A percentile compares a stretch with the other conserved stretches of the same genome.
These are phyloP conservation scores for Silene conica DNA, from an alignment of 148 eudicot genomes.

Conservation along the genomic window DNA sequence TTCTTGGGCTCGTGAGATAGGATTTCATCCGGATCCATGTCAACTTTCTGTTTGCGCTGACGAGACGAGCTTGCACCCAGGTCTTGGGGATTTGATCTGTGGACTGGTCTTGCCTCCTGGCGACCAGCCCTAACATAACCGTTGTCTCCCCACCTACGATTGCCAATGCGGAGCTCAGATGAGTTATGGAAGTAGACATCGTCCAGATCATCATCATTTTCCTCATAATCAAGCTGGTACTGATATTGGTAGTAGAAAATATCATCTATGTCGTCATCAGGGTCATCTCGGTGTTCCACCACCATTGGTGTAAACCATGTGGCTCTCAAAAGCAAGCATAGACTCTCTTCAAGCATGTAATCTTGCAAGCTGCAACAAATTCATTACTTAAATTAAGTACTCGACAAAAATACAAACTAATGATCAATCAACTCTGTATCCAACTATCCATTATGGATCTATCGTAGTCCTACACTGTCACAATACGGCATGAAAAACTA, in stretches of 20 bases:
- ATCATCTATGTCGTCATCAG: conserved; percentile 44
- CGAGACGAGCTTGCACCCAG: conserved; percentile 55
- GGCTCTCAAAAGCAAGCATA: conserved; percentile 75
- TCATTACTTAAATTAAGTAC: conserved; percentile 2
- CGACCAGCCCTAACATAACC: conserved; percentile 73
- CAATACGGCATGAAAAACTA: too few relatives aligned
- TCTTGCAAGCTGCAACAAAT: conserved; percentile 63
- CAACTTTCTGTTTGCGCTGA: conserved; percentile 52
- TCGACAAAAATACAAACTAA: background rate
- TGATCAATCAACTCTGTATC: background rate
- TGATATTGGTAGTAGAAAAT: conserved; percentile 35
- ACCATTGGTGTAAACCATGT: conserved; percentile 73
- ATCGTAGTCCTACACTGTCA: background rate
- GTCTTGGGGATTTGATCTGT: conserved; percentile 33
- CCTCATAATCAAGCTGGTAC: conserved; percentile 41
- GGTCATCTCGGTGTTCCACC: conserved; percentile 45
- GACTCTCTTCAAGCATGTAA: conserved; percentile 76
- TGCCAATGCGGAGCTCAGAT: conserved; percentile 57
- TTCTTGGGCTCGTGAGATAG: conserved; percentile 54
- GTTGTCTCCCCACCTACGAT: conserved; percentile 79
- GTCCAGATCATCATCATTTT: conserved; percentile 53
- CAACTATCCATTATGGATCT: background rate
- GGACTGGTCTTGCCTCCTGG: conserved; percentile 72
- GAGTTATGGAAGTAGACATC: conserved; percentile 54
- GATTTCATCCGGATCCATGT: conserved; percentile 29